Conservation (phyloP, 2,329 filamentous ascomycete genomes). For the Aspergillus melleus region DNA sequence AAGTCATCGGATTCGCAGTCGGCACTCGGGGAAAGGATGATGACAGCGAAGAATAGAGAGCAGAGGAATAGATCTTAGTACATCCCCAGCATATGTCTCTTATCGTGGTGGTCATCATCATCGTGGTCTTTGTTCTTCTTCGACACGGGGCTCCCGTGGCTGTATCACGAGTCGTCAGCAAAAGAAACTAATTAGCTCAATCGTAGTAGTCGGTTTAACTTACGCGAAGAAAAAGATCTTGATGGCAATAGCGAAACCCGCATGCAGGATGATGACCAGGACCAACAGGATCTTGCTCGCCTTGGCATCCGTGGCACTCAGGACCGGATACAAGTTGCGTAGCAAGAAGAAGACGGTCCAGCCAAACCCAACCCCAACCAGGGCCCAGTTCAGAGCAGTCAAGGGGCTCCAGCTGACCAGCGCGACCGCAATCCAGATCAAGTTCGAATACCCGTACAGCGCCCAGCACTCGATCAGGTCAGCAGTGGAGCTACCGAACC, state of each 20-base stretch:
- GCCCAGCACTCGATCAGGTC: constrained; percentile 95
- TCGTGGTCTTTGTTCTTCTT: constrained; percentile 41
- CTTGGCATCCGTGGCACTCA: constrained; percentile 89
- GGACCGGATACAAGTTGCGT: constrained; percentile 84
- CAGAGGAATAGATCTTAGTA: constrained; percentile 6
- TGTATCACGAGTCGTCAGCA: constrained; percentile 23
- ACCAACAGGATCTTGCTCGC: constrained; percentile 85
- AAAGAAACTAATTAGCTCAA: neutral
- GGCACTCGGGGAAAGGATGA: neutral
- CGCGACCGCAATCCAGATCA: constrained; percentile 96
- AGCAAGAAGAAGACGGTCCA: constrained; percentile 81
- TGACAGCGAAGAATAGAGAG: neutral
- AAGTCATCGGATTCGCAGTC: constrained; percentile 3
- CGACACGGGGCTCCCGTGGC: constrained; percentile 63
- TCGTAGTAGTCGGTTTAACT: constrained; percentile 24
- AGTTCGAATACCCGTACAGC: constrained; percentile 91
- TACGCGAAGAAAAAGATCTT: constrained; percentile 94
- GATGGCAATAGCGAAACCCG: constrained; percentile 88
- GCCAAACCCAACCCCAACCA: constrained; percentile 83
- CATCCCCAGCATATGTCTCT: constrained; percentile 32
- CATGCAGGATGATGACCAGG: constrained; percentile 79
- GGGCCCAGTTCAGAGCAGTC: constrained; percentile 85
- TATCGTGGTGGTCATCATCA: constrained; percentile 27
- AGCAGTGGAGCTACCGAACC: constrained; percentile 92
- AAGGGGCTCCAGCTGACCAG: constrained; percentile 87